Percentiles rank a stretch among this genome's conserved stretches.
Conservation (phyloP, 1,284 basidiomycete genomes). For the Ceratobasidium papillatum region DNA sequence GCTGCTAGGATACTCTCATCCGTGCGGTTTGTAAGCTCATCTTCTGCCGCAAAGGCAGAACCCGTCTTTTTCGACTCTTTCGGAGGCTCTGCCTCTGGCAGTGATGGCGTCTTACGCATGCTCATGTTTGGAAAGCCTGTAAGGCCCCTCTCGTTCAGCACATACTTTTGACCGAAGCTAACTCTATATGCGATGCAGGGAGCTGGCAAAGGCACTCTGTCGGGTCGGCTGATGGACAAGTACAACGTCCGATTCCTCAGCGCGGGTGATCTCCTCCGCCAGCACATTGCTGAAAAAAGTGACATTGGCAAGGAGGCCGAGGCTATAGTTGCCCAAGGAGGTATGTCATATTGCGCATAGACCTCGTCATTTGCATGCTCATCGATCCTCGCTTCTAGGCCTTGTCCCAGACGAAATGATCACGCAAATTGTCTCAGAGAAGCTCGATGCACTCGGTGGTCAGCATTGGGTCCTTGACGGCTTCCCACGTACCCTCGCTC, state of each 20-base stretch:
- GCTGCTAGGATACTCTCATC: constrained; percentile 17
- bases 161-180: neutral
- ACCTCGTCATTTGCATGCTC: neutral
- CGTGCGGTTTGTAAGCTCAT: constrained; percentile 36
- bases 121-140: constrained; percentile 84
- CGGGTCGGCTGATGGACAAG: constrained; percentile 74
- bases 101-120: constrained; percentile 65
- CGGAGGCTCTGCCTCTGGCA: constrained; percentile 2
- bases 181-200: constrained; percentile 41
- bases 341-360: constrained; percentile 44
- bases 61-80: constrained; percentile 36
- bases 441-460: constrained; percentile 59
- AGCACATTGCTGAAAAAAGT: constrained; percentile 78
- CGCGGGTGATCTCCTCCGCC: constrained; percentile 81
- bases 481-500: constrained; percentile 91
- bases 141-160: constrained; percentile 53
- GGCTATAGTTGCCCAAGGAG: constrained; percentile 77
- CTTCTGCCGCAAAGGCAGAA: constrained; percentile 26
- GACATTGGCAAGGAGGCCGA: constrained; percentile 76
- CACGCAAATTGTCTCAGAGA: constrained; percentile 75
- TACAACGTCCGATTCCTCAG: constrained; percentile 79
- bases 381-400: constrained; percentile 47
- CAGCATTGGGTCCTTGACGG: constrained; percentile 94
- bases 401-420: constrained; percentile 82
- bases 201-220: constrained; percentile 67